Evolutionary conservation across 495 filamentous ascomycete species (phyloP).

Genomic region (Xanthoparmelia taractica): DNA sequence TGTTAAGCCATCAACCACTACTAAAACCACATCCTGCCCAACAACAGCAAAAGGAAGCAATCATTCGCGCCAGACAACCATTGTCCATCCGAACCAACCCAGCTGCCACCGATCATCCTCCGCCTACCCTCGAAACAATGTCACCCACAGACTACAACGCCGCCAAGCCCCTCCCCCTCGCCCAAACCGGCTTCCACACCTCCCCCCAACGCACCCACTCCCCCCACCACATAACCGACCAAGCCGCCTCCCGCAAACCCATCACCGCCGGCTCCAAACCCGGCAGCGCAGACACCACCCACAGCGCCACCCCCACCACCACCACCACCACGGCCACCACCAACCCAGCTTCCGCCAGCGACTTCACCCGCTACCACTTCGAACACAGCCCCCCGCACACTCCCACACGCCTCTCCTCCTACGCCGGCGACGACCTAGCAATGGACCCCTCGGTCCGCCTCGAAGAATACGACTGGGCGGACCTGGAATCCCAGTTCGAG

Average conservation of each 20-base stretch:
- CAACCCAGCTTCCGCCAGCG: neutral
- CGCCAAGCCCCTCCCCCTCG: neutral
- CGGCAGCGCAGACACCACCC: neutral
- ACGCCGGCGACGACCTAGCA: slow-evolving; percentile 9
- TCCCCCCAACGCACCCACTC: slow-evolving; percentile 6
- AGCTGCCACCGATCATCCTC: neutral
- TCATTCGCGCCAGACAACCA: neutral
- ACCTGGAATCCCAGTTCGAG: slow-evolving; percentile 19
- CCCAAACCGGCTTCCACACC: neutral
- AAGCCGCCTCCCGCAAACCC: slow-evolving; percentile 19
- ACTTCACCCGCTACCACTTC: slow-evolving; percentile 12
- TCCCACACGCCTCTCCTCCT: slow-evolving; percentile 6
- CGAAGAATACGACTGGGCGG: slow-evolving; percentile 21
- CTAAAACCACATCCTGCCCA: neutral
- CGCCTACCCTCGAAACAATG: neutral
- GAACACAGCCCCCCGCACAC: slow-evolving; percentile 13
- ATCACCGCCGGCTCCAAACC: slow-evolving; percentile 7
- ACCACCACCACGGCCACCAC: too few relatives aligned
- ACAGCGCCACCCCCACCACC: too few relatives aligned
- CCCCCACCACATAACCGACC: slow-evolving; percentile 14
- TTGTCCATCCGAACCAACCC: neutral
- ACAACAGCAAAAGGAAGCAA: neutral
- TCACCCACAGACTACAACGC: slow-evolving; percentile 8
- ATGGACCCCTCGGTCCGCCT: slow-evolving; percentile 22
- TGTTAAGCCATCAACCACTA: slow-evolving; percentile 2